Base-by-base conservation (phyloP, 2,329 filamentous ascomycete species). In the Colletotrichum sp. region DNA sequence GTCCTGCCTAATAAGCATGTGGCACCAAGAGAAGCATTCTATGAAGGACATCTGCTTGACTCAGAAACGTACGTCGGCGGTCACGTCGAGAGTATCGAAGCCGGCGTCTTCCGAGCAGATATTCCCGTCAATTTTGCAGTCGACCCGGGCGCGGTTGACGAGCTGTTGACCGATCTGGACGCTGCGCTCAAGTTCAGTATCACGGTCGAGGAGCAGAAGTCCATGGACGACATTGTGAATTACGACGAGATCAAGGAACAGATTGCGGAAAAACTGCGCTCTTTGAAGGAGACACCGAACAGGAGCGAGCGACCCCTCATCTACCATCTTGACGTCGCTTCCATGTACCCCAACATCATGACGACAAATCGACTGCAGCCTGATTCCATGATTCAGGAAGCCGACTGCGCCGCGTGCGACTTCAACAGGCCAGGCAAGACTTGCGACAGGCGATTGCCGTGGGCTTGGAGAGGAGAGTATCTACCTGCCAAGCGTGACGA, bases 281-380 rank as follows among this genome's bases (percentile, higher is more conserved):
- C 92, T 75, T 87, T 99, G 66, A 97, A 94, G 82, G 88, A 92
- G 66, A 97, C 93, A 1, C 96, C 97, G 1, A 95, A 97, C 79
- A 90, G 97, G 76, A 92, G 88, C 78, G 97, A 99, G 82, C 88
- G 92, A 57, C 97, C 97, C 6, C 90, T 97, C 36, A 99, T 99
- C 77, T 99, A 99, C 84, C 97, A 99, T 88, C 87, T 99, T 85
- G 97, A 99, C 81, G 97, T 99, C 72, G 97, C 97, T 21, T 98
- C 97, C 73, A 99, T 99, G 97, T 99, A 99, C 82, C 97, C 97
- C 12, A 99, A 99, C 83, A 99, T 99, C 82, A 99, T 99, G 97
- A 99, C 97, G 3, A 99, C 97, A 2, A 99, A 99, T 83, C 94
- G 97, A 82, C 85, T 99, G 61, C 97, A 99, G 78, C 97, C 97